Base-by-base conservation (phyloP, 305 asterid genomes). In the Withania somnifera region DNA sequence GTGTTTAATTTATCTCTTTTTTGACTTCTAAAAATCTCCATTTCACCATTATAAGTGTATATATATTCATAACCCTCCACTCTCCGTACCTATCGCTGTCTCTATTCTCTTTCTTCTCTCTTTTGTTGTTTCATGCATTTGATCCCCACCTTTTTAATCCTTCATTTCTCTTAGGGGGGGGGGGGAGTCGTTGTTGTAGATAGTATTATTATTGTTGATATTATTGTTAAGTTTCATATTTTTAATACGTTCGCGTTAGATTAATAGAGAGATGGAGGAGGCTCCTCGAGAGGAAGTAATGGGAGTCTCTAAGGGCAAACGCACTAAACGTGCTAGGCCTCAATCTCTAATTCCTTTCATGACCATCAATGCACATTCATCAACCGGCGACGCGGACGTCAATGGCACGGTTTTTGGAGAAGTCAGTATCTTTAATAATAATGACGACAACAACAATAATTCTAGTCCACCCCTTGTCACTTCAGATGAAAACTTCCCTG, bases 311-410 rank as follows among this genome's bases (percentile, higher is more conserved):
- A 87, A 86, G 77, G 97, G 97, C 84, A 92, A 92, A 63, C 90
- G 98, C 78, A 93, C 98, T 78, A 95, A 93, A 61, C 82, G 97
- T 66, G 89, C 82, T 52, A 87, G 95, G 82, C 91, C 89, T 14
- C 90, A 89, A 76, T 95, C 98, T 4, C 95, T 95, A 0, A 83
- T 87, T 61, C 89, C 90, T 83, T 90, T 95, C 89, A 84, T 61
- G 68, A 28, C 96, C 51, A 60, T 82, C 26, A 34, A 84, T 17
- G 54, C 82, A 7, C 80, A 79, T 84, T 87, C 84, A 24, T 81
- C 84, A 7, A 81, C 40, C 52, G 81, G 54, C 13, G 86, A 67
- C 10, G 81, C 30, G 0, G 84, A 64, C 6, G n/a, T 45, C 15
- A 51, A 50, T 14, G 80, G 80, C 85, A 73, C 47, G 6, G 78